Percentiles rank a stretch among this genome's conserved stretches.
Conservation (phyloP, 2,329 filamentous ascomycete species). For the Diplocarpon rosae region DNA sequence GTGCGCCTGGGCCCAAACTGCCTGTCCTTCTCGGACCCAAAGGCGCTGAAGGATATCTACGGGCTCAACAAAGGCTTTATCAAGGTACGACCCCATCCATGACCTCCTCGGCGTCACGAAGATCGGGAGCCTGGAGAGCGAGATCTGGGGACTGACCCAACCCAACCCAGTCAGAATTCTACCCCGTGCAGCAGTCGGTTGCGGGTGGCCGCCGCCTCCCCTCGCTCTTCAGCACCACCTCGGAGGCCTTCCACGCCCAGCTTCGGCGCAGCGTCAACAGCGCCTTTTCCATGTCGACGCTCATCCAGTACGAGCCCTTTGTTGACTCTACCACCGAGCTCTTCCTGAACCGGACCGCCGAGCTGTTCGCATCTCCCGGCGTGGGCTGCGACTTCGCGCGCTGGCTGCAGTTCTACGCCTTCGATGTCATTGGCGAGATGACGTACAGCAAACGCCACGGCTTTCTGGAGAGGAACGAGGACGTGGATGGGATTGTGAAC, state of each 20-base stretch:
- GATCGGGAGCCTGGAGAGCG: no score
- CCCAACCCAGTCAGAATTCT: constrained; percentile 63
- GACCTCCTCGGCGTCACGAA: no score
- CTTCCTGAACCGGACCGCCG: constrained; percentile 54
- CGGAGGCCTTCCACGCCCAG: constrained; percentile 64
- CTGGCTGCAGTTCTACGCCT: constrained; percentile 74
- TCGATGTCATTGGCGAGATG: constrained; percentile 70
- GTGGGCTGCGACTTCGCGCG: constrained; percentile 50
- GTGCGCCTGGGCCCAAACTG: constrained; percentile 66
- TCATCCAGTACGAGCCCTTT: constrained; percentile 70
- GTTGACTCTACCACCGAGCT: constrained; percentile 64
- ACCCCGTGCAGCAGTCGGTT: constrained; percentile 65
- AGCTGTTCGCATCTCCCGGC: constrained; percentile 35
- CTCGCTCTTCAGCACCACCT: constrained; percentile 66
- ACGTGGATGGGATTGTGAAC: constrained; percentile 62
- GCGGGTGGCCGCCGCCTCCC: constrained; percentile 55
- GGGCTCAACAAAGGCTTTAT: constrained; percentile 70
- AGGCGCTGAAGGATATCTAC: constrained; percentile 66
- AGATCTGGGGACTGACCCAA: neutral
- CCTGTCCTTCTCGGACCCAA: constrained; percentile 63
- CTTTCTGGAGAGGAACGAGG: constrained; percentile 63
- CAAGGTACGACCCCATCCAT: constrained; percentile 49
- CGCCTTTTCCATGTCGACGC: constrained; percentile 65
- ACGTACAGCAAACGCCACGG: constrained; percentile 67
- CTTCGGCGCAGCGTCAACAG: constrained; percentile 66